Base-by-base conservation (phyloP, 176 grass and related monocot genomes). In the Ampelocalamus luodianensis region DNA sequence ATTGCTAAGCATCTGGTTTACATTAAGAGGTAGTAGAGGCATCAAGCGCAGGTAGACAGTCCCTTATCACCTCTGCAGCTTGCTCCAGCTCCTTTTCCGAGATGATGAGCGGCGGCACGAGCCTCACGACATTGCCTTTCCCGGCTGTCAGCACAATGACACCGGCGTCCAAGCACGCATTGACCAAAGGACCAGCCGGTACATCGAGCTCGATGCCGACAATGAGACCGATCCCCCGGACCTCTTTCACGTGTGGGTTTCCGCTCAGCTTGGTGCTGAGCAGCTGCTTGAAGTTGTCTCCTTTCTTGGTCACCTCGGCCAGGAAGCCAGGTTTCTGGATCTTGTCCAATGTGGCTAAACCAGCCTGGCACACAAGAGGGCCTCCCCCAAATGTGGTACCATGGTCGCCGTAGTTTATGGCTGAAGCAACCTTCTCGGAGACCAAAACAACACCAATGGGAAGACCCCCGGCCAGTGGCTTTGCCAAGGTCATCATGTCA, bases 401-500 rank as follows among this genome's bases (percentile, higher is more conserved):
- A 16, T 96, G 96, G 83, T 95, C 93, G 0, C 93, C 96, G 1
- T 89, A 90, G 58, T 14, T 61, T 71, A 98, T 93, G 10, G 96
- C 80, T 10, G 91, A 49, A 10, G 93, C 85, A 46, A 98, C 88
- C 85, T 90, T 95, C 42, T 98, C 82, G 8, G 86, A 89, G 65
- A 89, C 80, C 65, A 98, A 67, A 76, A 84, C 96, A 3, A 60
- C 91, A 7, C 93, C 93, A 10, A 95, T 93, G 9, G 96, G 91
- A 3, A 93, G 86, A 65, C 96, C 96, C 5, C 87, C 87, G 0
- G 96, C 96, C 8, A 98, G 80, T 53, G 93, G 93, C 65, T 98
- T 98, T 0, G 96, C 93, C 44, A 95, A 82, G 22, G 93, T 98
- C 96, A 98, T 98, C 13, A 95, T 92, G 68, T 93, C 91, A 3